phyloP scores from a whole-genome alignment of 805 yeast species.

The Candida hispaniensis region DNA sequence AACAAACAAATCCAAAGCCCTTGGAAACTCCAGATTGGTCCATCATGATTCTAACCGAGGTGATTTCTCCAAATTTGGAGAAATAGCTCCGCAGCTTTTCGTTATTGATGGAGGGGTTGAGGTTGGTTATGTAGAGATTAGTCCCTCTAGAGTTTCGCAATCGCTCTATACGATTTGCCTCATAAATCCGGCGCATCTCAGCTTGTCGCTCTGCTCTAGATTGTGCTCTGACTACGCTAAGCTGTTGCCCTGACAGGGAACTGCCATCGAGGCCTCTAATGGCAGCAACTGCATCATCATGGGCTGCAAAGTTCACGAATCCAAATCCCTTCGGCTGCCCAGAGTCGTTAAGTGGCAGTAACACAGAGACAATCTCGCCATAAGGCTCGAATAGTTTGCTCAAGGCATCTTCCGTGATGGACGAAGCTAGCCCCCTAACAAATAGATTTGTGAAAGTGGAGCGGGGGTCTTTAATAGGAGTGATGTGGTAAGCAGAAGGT shows the following conservation, averaged over 20 bases:
- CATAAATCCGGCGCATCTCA: constrained; percentile 19
- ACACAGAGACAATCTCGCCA: constrained; percentile 10
- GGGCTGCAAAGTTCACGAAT: constrained; percentile 36
- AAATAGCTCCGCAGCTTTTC: constrained; percentile 39
- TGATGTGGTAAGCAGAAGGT: too few relatives aligned
- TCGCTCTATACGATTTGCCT: constrained; percentile 15
- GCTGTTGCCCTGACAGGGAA: constrained; percentile 31
- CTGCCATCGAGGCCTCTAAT: constrained; percentile 40
- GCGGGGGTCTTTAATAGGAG: constrained; percentile 7
- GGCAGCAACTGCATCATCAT: constrained; percentile 36
- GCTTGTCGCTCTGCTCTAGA: constrained; percentile 29
- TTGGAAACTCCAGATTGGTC: constrained; percentile 43
- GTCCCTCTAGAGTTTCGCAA: constrained; percentile 48
- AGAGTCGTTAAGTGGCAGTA: constrained; percentile 9
- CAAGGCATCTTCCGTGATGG: constrained; percentile 3
- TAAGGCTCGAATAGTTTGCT: background rate
- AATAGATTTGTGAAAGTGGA: constrained; percentile 7
- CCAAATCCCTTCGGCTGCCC: constrained; percentile 44
- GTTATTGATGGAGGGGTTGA: constrained; percentile 48
- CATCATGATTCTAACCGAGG: constrained; percentile 47
- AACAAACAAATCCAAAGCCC: constrained; percentile 79
- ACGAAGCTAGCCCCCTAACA: constrained; percentile 10
- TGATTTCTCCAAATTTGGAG: constrained; percentile 39
- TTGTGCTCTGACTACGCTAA: constrained; percentile 39
- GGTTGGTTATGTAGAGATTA: constrained; percentile 58